A percentile compares a stretch with the other conserved stretches of the same genome.
These are phyloP conservation scores for Teunomyces aglyptinius DNA, from an alignment of 805 yeast genomes.

Conservation along the genomic window DNA sequence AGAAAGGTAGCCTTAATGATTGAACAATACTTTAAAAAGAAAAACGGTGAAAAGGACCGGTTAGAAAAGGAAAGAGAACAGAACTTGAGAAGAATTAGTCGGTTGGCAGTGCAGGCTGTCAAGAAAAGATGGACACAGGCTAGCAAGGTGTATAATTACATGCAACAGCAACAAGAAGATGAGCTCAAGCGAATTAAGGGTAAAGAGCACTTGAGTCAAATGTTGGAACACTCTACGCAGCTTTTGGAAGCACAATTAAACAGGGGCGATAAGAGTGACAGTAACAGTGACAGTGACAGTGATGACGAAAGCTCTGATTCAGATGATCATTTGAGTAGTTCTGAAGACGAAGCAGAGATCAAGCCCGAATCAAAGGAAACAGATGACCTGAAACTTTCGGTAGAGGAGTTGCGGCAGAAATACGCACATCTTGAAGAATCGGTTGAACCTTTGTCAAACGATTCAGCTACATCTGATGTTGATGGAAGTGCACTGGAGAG, in stretches of 20 bases:
- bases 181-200: constrained; percentile 78
- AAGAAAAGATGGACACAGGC: constrained; percentile 90
- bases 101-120: constrained; percentile 78
- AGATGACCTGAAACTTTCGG: constrained; percentile 49
- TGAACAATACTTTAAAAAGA: constrained; percentile 81
- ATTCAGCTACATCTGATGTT: constrained; percentile 16
- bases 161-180: constrained; percentile 76
- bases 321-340: constrained; percentile 18
- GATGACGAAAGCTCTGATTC: constrained; percentile 15
- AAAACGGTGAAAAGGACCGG: constrained; percentile 86
- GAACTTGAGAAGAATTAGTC: constrained; percentile 66
- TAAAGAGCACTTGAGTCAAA: constrained; percentile 80
- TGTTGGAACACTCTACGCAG: constrained; percentile 88
- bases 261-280: constrained; percentile 21
- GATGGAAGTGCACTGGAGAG: constrained; percentile 14
- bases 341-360: constrained; percentile 18
- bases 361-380: constrained; percentile 6
- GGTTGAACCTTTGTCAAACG: constrained; percentile 12
- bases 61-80: constrained; percentile 72
- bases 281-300: constrained; percentile 16
- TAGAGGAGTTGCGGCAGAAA: constrained; percentile 56
- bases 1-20: constrained; percentile 76
- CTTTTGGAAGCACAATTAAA: constrained; percentile 80
- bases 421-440: constrained; percentile 45
- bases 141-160: constrained; percentile 69